Evolutionary conservation across 148 eudicot genomes (phyloP).

Genomic region (Pouteria glomerata): DNA sequence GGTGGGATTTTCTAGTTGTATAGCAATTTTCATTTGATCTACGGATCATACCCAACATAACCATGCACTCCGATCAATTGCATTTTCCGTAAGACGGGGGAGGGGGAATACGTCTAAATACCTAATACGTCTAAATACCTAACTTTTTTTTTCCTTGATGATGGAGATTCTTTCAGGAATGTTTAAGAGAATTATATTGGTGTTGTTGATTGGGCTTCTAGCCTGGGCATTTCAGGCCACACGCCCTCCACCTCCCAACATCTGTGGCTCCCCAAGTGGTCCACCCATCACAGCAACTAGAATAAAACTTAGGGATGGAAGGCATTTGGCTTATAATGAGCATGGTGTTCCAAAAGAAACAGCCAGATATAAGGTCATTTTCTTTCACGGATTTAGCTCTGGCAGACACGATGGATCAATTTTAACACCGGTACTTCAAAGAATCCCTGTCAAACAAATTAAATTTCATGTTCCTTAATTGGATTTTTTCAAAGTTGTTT

Average conservation of each 20-base stretch:
- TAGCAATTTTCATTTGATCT: too few relatives aligned
- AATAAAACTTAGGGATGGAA: constrained; percentile 50
- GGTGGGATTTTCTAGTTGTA: too few relatives aligned
- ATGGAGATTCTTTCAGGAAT: constrained; percentile 6
- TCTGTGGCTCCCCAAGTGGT: constrained; percentile 21
- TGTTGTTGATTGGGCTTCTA: constrained; percentile 13
- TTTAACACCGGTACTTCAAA: constrained; percentile 15
- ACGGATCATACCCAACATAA: too few relatives aligned
- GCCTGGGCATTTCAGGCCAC: constrained; percentile 16
- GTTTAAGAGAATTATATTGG: constrained; percentile 1
- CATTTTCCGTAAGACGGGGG: background rate
- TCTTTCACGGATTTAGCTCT: constrained; percentile 40
- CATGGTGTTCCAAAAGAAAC: constrained; percentile 47
- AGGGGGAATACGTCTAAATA: too few relatives aligned
- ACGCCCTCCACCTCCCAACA: constrained; percentile 22
- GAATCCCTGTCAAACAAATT: background rate
- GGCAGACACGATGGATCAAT: constrained; percentile 26
- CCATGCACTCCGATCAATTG: background rate
- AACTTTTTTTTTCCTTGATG: background rate
- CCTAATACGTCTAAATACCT: background rate
- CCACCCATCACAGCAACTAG: constrained; percentile 25
- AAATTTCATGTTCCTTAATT: background rate
- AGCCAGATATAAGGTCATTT: constrained; percentile 46
- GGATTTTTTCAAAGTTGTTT: constrained; percentile 10
- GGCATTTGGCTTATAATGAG: constrained; percentile 59